A percentile compares a stretch with the other conserved stretches of the same genome.
Evolutionary conservation across 768 basidiomycete genomes (phyloP).

Genomic region (Pholiota microspora): DNA sequence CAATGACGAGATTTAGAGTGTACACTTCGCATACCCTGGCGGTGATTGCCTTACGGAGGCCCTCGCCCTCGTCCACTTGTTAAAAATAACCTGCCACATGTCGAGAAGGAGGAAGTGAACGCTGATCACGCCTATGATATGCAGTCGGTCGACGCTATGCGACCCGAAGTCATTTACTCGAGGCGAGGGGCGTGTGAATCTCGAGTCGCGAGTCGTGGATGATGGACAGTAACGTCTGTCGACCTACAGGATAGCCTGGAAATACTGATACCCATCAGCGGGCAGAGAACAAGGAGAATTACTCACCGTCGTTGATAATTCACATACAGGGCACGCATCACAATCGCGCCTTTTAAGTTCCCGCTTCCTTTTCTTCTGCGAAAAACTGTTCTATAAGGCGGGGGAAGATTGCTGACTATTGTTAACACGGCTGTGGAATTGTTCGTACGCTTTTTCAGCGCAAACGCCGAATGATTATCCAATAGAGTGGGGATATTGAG

Average conservation of each 20-base stretch:
- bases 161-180: not conserved
- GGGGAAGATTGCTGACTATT: not conserved
- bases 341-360: not conserved
- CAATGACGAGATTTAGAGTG: slow-evolving; percentile 6
- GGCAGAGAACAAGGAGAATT: not conserved
- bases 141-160: not conserved
- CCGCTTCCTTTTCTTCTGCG: not conserved
- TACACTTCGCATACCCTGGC: not conserved
- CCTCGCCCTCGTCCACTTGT: not conserved
- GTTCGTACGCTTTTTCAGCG: not conserved
- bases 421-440: not conserved
- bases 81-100: not conserved
- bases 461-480: not conserved
- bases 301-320: not conserved
- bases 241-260: not conserved
- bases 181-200: not conserved
- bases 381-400: not conserved
- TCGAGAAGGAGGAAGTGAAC: not conserved
- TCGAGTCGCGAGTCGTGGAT: not conserved
- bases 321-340: too few species aligned
- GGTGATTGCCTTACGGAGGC: not conserved
- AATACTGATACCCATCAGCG: not conserved
- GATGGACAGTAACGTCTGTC: not conserved
- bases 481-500: not conserved
- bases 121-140: not conserved